Percentiles rank a stretch among this genome's conserved stretches.
Evolutionary conservation across 768 basidiomycete species (phyloP).

Genomic region (Suillus bovinus): DNA sequence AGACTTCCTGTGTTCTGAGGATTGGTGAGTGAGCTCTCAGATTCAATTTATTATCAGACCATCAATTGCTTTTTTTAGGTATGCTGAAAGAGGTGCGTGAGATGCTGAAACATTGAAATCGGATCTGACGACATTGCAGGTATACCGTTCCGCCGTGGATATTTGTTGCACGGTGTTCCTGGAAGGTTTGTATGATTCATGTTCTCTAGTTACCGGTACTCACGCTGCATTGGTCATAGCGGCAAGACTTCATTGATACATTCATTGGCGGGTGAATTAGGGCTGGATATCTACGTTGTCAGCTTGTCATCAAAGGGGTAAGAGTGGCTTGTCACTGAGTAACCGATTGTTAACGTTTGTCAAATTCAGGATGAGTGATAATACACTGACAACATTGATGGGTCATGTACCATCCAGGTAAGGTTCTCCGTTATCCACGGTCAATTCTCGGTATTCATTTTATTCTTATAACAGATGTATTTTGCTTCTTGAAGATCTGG

Average conservation of each 20-base stretch:
- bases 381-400: slow-evolving; percentile 85
- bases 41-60: slow-evolving; percentile 22
- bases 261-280: slow-evolving; percentile 81
- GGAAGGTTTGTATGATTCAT: slow-evolving; percentile 56
- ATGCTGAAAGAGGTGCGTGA: slow-evolving; percentile 80
- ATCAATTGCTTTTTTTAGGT: slow-evolving; percentile 49
- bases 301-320: slow-evolving; percentile 87
- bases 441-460: slow-evolving; percentile 17
- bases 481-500: slow-evolving; percentile 90
- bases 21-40: slow-evolving; percentile 59
- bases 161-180: slow-evolving; percentile 82
- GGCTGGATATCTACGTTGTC: slow-evolving; percentile 90
- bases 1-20: slow-evolving; percentile 81
- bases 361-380: slow-evolving; percentile 78
- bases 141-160: slow-evolving; percentile 86
- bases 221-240: slow-evolving; percentile 38
- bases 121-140: slow-evolving; percentile 44
- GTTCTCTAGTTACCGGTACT: slow-evolving; percentile 11
- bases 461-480: slow-evolving; percentile 62
- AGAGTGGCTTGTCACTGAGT: slow-evolving; percentile 23
- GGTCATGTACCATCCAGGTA: slow-evolving; percentile 84
- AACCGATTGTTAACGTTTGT: not conserved
- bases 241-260: slow-evolving; percentile 88
- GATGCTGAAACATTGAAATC: slow-evolving; percentile 18
- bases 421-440: slow-evolving; percentile 14